A percentile compares a stretch with the other conserved stretches of the same genome.
phyloP scores from a whole-genome alignment of 75 land plant species.

The Sequoiadendron giganteum region DNA sequence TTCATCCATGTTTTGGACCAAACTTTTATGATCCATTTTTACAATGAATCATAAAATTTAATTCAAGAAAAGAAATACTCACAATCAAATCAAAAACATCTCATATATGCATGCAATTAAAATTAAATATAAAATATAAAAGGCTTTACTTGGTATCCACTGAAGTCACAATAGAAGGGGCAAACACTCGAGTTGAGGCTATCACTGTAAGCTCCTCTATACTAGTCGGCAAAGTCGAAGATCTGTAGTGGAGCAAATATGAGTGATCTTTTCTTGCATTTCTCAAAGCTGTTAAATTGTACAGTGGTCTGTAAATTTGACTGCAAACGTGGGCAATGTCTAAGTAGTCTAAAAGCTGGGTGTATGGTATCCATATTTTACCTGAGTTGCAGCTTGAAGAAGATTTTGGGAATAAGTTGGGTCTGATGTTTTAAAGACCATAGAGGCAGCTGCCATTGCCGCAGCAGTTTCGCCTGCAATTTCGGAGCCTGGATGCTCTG shows the following conservation, averaged over 20 bases:
- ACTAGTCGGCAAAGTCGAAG: constrained; percentile 74
- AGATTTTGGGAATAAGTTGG: constrained; percentile 32
- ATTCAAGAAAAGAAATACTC: too few species aligned
- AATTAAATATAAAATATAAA: neutral
- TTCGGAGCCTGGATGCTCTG: constrained; percentile 63
- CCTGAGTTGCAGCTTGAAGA: constrained; percentile 21
- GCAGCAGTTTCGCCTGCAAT: constrained; percentile 84
- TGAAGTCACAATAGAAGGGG: constrained; percentile 89
- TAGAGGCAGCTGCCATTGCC: constrained; percentile 74
- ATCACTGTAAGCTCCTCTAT: constrained; percentile 80
- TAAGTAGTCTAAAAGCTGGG: too few species aligned
- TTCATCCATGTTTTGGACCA: too few species aligned
- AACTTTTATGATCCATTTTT: too few species aligned
- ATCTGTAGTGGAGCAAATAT: constrained; percentile 42
- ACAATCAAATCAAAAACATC: too few species aligned
- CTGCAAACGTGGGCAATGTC: too few species aligned
- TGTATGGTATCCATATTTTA: neutral
- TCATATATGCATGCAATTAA: too few species aligned
- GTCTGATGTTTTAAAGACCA: constrained; percentile 53
- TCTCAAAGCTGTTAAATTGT: neutral
- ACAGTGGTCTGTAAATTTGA: too few species aligned
- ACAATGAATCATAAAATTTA: too few species aligned
- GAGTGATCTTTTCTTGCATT: neutral
- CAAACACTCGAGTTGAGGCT: constrained; percentile 60
- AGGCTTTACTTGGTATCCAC: constrained; percentile 65